Percentiles rank a stretch among this genome's conserved stretches.
Evolutionary conservation across 1,284 basidiomycete species (phyloP).

Genomic region (Pascua guehoae): DNA sequence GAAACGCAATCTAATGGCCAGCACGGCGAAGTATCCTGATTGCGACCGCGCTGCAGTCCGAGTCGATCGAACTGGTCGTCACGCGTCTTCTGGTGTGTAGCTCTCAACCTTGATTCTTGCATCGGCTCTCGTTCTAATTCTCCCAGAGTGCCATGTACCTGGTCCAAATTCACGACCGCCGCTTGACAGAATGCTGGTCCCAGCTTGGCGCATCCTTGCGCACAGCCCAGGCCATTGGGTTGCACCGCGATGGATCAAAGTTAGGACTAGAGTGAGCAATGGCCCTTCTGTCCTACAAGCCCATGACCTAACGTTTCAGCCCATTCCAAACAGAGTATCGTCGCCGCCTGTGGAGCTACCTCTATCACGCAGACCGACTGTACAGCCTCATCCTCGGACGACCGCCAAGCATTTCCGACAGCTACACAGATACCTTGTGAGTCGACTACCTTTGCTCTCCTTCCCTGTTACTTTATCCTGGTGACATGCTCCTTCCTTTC

Average conservation of each 20-base stretch:
- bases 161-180: slow-evolving; percentile 59
- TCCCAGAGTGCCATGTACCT: slow-evolving; percentile 80
- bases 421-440: slow-evolving; percentile 47
- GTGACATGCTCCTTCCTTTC: background rate
- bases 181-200: slow-evolving; percentile 78
- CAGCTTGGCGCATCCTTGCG: slow-evolving; percentile 87
- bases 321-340: slow-evolving; percentile 81
- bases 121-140: background rate
- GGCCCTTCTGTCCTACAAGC: background rate
- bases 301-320: slow-evolving; percentile 37
- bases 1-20: slow-evolving; percentile 38
- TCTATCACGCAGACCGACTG: slow-evolving; percentile 82
- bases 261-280: slow-evolving; percentile 59
- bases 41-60: slow-evolving; percentile 83
- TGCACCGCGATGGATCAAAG: slow-evolving; percentile 85
- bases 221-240: slow-evolving; percentile 87
- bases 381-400: slow-evolving; percentile 80
- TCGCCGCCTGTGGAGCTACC: slow-evolving; percentile 85
- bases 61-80: slow-evolving; percentile 83
- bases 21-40: slow-evolving; percentile 80
- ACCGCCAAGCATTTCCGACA: slow-evolving; percentile 62
- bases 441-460: slow-evolving; percentile 1
- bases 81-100: slow-evolving; percentile 73
- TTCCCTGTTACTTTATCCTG: background rate
- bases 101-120: background rate